A percentile compares a stretch with the other conserved stretches of the same genome.
Conservation (phyloP, 345 rosid species). For the Schrenkiella parvula region DNA sequence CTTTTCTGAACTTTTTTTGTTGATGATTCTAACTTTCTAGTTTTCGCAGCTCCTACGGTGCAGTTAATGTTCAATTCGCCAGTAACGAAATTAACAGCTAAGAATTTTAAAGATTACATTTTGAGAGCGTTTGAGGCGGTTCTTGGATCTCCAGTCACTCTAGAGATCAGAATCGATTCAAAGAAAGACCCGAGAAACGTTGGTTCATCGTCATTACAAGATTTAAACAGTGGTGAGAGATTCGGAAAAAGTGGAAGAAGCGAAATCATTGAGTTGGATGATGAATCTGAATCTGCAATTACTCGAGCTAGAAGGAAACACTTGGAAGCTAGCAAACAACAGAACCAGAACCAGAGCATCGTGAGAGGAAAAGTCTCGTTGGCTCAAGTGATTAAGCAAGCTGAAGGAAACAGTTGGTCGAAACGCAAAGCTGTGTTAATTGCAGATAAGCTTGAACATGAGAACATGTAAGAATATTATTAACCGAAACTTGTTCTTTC, state of each 20-base stretch:
- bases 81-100: conserved; percentile 54
- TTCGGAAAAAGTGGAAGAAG: conserved; percentile 33
- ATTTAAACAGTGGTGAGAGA: conserved; percentile 1
- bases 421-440: conserved; percentile 77
- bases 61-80: conserved; percentile 73
- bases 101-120: conserved; percentile 60
- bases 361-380: conserved; percentile 89
- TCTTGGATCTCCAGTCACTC: conserved; percentile 68
- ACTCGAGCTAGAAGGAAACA: conserved; percentile 41
- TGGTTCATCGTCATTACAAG: conserved; percentile 28
- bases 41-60: conserved; percentile 79
- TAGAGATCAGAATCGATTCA: conserved; percentile 74
- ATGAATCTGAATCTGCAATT: conserved; percentile 29
- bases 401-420: conserved; percentile 86
- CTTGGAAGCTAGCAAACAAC: conserved; percentile 38
- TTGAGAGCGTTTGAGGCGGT: conserved; percentile 79
- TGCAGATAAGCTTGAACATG: conserved; percentile 94
- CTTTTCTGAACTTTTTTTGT: background rate
- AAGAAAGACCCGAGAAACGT: conserved; percentile 36
- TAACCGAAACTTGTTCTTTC: background rate
- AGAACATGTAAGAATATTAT: conserved; percentile 65
- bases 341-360: conserved; percentile 58
- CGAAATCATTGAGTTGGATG: conserved; percentile 66
- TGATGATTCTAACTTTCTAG: background rate
- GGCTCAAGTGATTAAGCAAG: conserved; percentile 82